Percentiles rank a stretch among this genome's conserved stretches.
Evolutionary conservation across 345 rosid species (phyloP).

Genomic region (Adansonia digitata): DNA sequence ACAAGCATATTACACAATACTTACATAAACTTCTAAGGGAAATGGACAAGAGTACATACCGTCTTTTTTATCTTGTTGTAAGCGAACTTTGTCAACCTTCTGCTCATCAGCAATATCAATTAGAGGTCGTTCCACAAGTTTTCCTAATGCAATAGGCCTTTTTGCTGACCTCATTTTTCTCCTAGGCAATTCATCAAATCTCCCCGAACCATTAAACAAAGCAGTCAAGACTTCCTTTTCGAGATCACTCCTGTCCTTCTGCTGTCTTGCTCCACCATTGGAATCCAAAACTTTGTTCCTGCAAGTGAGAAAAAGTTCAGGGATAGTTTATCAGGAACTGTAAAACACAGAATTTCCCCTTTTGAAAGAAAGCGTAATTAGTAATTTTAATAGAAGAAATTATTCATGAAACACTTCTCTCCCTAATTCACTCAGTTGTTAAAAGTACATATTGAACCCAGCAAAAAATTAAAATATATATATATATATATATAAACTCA

Average conservation of each 20-base stretch:
- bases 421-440: neutral
- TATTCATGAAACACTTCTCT: neutral
- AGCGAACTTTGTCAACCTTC: slow-evolving; percentile 7
- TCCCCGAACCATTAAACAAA: slow-evolving; percentile 29
- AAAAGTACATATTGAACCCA: neutral
- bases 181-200: slow-evolving; percentile 21
- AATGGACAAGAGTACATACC: slow-evolving; percentile 22
- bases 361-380: neutral
- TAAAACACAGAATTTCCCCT: neutral
- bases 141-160: slow-evolving; percentile 30
- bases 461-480: slow-evolving; percentile 16
- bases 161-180: slow-evolving; percentile 13
- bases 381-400: slow-evolving; percentile 11
- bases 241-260: slow-evolving; percentile 27
- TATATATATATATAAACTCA: neutral
- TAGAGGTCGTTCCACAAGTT: slow-evolving; percentile 32
- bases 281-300: slow-evolving; percentile 15
- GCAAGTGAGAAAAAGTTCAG: neutral
- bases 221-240: slow-evolving; percentile 40
- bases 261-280: slow-evolving; percentile 20
- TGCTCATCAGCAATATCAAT: slow-evolving; percentile 19
- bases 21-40: slow-evolving; percentile 3
- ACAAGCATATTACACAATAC: neutral
- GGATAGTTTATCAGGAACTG: neutral
- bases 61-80: slow-evolving; percentile 16